These are phyloP conservation scores for Sporothrix schenckii DNA, from an alignment of 2,329 filamentous ascomycete species.

Conservation along the genomic window DNA sequence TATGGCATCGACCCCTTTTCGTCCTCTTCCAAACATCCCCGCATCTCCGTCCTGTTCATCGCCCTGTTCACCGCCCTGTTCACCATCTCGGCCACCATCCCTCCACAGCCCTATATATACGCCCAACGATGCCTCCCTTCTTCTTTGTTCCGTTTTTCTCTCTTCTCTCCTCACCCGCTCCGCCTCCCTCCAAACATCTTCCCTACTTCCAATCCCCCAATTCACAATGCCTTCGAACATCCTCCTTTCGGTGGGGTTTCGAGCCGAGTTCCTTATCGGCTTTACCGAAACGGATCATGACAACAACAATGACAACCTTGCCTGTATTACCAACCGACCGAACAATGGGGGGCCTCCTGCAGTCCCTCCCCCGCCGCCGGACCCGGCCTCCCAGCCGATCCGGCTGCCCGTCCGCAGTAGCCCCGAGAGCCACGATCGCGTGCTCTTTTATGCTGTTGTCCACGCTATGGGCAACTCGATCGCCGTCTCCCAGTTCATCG, in stretches of 20 bases:
- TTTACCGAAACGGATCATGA: neutral
- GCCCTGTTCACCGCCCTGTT: slow-evolving; percentile 8
- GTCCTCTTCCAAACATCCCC: neutral
- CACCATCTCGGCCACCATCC: neutral
- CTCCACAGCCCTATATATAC: neutral
- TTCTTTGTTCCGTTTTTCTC: neutral
- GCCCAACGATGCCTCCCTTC: neutral
- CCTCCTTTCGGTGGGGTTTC: slow-evolving; percentile 1
- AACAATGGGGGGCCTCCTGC: neutral
- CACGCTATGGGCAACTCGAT: neutral
- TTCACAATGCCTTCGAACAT: neutral
- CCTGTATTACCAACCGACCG: neutral
- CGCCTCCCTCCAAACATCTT: neutral
- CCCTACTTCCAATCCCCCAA: neutral
- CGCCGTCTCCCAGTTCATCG: slow-evolving; percentile 9
- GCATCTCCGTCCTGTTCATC: neutral
- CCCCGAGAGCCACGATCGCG: slow-evolving; percentile 14
- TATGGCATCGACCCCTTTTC: neutral
- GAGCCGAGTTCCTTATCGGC: slow-evolving; percentile 18
- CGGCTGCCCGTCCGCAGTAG: slow-evolving; percentile 5
- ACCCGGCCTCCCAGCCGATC: neutral
- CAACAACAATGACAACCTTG: neutral
- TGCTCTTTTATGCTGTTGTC: neutral
- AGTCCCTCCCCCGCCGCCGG: neutral
- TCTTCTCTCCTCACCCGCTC: slow-evolving; percentile 18